A percentile compares a stretch with the other conserved stretches of the same genome.
Conservation (phyloP, 1,284 basidiomycete species). For the Pseudozyma flocculosa region DNA sequence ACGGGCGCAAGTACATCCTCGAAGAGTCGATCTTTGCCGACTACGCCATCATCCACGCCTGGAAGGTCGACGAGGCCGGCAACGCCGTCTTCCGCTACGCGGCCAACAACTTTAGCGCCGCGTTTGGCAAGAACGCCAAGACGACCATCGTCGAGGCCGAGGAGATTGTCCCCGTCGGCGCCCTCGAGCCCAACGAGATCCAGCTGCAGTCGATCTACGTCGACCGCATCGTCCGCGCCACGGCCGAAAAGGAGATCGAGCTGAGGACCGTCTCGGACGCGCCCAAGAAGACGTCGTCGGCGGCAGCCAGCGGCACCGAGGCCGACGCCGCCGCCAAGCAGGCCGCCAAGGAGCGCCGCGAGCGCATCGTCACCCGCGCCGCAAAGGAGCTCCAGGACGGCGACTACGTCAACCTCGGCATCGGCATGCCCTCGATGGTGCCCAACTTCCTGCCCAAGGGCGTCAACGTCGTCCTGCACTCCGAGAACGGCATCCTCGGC, state of each 20-base stretch:
- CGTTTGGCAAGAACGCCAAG: constrained; percentile 53
- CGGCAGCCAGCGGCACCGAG: background rate
- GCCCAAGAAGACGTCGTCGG: constrained; percentile 14
- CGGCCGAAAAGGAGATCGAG: constrained; percentile 46
- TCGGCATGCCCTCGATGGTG: constrained; percentile 53
- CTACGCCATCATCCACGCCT: constrained; percentile 85
- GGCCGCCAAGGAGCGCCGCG: constrained; percentile 28
- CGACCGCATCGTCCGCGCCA: constrained; percentile 43
- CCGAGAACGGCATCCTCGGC: constrained; percentile 55
- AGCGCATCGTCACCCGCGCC: constrained; percentile 43
- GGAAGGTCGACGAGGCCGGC: constrained; percentile 83
- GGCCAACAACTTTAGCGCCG: constrained; percentile 52
- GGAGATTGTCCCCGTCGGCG: constrained; percentile 49
- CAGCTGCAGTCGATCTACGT: constrained; percentile 54
- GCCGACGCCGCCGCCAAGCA: constrained; percentile 17
- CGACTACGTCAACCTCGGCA: constrained; percentile 54
- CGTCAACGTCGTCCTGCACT: constrained; percentile 49
- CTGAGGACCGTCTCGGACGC: constrained; percentile 37
- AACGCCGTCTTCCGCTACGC: constrained; percentile 60
- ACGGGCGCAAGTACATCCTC: constrained; percentile 79
- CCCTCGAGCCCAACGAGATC: constrained; percentile 44
- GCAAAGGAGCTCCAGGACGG: constrained; percentile 52
- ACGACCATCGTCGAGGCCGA: constrained; percentile 55
- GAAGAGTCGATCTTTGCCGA: constrained; percentile 85
- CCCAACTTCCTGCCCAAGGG: constrained; percentile 51